Conservation (phyloP, 2,329 filamentous ascomycete genomes). For the Gaeumannomyces tritici region DNA sequence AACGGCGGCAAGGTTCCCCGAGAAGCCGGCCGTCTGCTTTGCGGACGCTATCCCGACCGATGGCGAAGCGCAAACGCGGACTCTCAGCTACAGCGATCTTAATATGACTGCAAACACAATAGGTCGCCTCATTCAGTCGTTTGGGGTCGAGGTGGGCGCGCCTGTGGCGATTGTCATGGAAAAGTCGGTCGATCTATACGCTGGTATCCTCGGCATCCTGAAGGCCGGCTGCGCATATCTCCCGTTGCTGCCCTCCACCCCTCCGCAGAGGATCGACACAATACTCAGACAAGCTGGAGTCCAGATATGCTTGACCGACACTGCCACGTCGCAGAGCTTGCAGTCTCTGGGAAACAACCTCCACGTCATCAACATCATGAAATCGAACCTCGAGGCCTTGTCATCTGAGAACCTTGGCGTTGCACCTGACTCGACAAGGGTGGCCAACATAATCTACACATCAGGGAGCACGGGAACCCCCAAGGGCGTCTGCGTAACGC, state of each 20-base stretch:
- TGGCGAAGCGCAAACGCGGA: constrained; percentile 20
- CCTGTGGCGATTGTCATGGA: constrained; percentile 69
- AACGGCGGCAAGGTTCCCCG: constrained; percentile 35
- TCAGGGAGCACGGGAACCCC: constrained; percentile 74
- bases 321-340: constrained; percentile 10
- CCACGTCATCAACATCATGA: not conserved
- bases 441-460: constrained; percentile 75
- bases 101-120: constrained; percentile 55
- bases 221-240: constrained; percentile 73
- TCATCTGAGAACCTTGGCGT: constrained; percentile 21
- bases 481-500: constrained; percentile 72
- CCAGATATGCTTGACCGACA: constrained; percentile 31
- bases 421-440: constrained; percentile 30
- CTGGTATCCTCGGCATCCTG: constrained; percentile 61
- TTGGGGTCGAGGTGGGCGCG: constrained; percentile 38
- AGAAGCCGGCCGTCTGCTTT: constrained; percentile 56
- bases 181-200: constrained; percentile 65
- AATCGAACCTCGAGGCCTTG: constrained; percentile 9
- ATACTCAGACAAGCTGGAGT: constrained; percentile 55
- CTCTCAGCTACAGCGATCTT: constrained; percentile 54
- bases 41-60: constrained; percentile 34
- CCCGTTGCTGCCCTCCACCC: constrained; percentile 67
- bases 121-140: constrained; percentile 41
- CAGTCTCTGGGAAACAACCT: constrained; percentile 8
- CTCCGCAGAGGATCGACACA: constrained; percentile 44